These are phyloP conservation scores for Persicaria tinctoria DNA, from an alignment of 148 eudicot genomes.

Conservation along the genomic window DNA sequence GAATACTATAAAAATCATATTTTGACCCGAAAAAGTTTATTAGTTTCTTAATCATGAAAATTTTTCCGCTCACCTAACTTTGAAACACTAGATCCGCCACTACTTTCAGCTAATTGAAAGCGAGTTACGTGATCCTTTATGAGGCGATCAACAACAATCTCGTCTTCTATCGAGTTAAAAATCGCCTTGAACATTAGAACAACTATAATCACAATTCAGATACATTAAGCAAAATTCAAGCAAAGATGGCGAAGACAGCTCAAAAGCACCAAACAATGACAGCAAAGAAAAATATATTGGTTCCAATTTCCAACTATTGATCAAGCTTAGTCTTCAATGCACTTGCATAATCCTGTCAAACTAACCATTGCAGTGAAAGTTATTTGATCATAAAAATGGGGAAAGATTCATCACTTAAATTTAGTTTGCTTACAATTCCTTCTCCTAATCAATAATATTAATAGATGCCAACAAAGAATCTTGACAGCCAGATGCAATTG, in stretches of 20 bases:
- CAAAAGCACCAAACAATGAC: neutral
- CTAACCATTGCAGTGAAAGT: conserved; percentile 1
- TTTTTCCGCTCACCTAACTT: too few species aligned
- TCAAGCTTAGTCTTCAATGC: conserved; percentile 84
- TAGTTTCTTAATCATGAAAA: too few species aligned
- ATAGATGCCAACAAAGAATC: neutral
- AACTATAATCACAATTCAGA: neutral
- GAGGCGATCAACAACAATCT: neutral
- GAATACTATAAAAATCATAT: too few species aligned
- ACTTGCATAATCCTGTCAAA: conserved; percentile 83
- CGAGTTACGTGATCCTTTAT: neutral
- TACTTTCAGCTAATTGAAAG: neutral
- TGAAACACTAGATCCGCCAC: too few species aligned
- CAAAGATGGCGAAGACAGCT: too few species aligned
- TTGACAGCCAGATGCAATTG: neutral
- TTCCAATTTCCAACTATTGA: conserved; percentile 16
- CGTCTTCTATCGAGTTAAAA: neutral
- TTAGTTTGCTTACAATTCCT: neutral
- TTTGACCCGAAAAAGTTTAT: too few species aligned
- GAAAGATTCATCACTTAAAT: neutral
- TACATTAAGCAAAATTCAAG: neutral
- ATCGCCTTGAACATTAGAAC: neutral
- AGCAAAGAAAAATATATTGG: neutral
- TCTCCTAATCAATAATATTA: neutral
- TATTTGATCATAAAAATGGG: neutral